phyloP scores from a whole-genome alignment of 805 yeast species.

The Candida silvatica region DNA sequence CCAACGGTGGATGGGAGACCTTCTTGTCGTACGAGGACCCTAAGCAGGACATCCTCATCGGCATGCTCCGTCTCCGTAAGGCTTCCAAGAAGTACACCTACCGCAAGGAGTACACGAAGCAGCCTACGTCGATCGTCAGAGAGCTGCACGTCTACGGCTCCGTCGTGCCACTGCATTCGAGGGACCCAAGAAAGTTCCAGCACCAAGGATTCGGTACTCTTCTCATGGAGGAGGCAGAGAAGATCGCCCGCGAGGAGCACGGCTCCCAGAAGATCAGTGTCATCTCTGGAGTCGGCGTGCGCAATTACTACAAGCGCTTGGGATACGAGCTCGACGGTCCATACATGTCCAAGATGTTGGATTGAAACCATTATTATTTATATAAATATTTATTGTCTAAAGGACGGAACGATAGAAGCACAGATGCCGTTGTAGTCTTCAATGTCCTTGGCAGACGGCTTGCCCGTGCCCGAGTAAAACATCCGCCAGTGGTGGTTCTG shows the following conservation, averaged over 20 bases:
- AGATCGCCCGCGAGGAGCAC: conserved; percentile 92
- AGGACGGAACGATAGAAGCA: conserved; percentile 50
- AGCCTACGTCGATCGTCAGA: conserved; percentile 90
- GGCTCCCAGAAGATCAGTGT: conserved; percentile 88
- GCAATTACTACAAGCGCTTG: conserved; percentile 87
- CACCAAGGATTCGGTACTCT: conserved; percentile 98
- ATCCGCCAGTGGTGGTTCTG: conserved; percentile 30
- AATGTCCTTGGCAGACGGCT: conserved; percentile 27
- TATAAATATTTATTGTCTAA: conserved; percentile 6
- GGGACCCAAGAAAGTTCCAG: conserved; percentile 97
- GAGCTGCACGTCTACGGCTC: conserved; percentile 97
- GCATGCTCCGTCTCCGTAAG: conserved; percentile 77
- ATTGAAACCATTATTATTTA: conserved; percentile 1
- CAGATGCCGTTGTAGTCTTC: conserved; percentile 46
- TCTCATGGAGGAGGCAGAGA: conserved; percentile 96
- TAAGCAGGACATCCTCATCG: conserved; percentile 89
- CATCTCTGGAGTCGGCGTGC: conserved; percentile 94
- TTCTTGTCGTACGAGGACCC: conserved; percentile 95
- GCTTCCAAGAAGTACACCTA: conserved; percentile 86
- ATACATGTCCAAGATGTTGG: conserved; percentile 71
- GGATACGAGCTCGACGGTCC: conserved; percentile 96
- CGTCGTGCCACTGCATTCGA: conserved; percentile 90
- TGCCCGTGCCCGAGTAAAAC: conserved; percentile 32
- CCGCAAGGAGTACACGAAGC: conserved; percentile 76
- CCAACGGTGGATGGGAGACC: conserved; percentile 99